These are phyloP conservation scores for Leishmania arabica DNA, from an alignment of 208 protist genomes.

Conservation along the genomic window DNA sequence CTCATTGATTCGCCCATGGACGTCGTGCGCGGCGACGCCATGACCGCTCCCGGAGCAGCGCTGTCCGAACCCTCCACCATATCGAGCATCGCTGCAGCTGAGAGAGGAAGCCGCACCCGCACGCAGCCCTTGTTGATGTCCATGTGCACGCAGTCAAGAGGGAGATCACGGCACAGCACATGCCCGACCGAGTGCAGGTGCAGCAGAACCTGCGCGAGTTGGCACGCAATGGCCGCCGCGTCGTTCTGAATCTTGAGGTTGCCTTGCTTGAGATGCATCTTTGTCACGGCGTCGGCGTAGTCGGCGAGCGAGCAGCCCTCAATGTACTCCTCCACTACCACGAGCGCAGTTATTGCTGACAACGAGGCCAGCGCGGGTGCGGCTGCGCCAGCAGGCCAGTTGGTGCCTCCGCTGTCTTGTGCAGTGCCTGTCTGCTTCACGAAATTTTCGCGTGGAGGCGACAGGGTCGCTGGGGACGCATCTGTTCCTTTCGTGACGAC, in stretches of 20 bases:
- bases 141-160: slow-evolving; percentile 10
- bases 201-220: slow-evolving; percentile 16
- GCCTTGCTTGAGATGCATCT: neutral
- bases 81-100: slow-evolving; percentile 6
- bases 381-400: neutral
- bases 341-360: neutral
- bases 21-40: neutral
- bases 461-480: neutral
- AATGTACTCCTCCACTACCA: slow-evolving; percentile 25
- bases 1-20: neutral
- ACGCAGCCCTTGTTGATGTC: slow-evolving; percentile 19
- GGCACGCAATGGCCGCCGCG: slow-evolving; percentile 18
- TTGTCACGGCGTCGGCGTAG: slow-evolving; percentile 20
- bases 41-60: too few species aligned
- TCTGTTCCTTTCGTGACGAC: neutral
- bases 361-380: neutral
- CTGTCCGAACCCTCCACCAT: neutral
- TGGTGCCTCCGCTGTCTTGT: neutral
- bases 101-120: slow-evolving; percentile 24
- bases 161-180: slow-evolving; percentile 19
- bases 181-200: slow-evolving; percentile 12
- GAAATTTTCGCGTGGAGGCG: neutral
- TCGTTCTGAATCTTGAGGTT: slow-evolving; percentile 15
- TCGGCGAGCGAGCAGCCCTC: slow-evolving; percentile 30
- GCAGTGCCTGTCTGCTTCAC: neutral